Base-by-base conservation (phyloP, 352 stramenopile species). In the Phytophthora pini region DNA sequence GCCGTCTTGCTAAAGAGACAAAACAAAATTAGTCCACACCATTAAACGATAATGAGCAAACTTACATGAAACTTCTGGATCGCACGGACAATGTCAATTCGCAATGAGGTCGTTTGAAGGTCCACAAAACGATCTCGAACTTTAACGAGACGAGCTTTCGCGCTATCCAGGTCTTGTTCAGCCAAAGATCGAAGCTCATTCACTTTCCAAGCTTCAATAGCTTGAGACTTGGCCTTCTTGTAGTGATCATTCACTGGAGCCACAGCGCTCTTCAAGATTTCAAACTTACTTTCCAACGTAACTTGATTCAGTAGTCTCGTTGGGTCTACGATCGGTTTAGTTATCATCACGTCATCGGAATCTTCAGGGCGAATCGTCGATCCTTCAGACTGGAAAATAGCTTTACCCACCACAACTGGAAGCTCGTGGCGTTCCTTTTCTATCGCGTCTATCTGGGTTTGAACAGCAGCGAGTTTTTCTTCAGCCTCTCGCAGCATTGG, bases 131-230 rank as follows among this genome's bases (percentile, higher is more conserved):
- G 74, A 47, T 92, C 77, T 26, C 82, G 79, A 15, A 88, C 63
- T 34, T 70, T 74, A 11, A 80, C 70, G 4, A 94, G 72, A 0
- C 84, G 80, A 22, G 68, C 79, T 55, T 87, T 82, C 0, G 80
- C 74, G 13, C 62, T 65, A n/a, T 93, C 75, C 0, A 93, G 50
- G 9, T 93, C 86, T 32, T 84, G 69, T 29, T 90, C 75, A 3
- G 80, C 70, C 17, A 87, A 31, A 1, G 59, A 40, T 54, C 81
- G 79, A 26, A 78, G 61, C 39, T 90, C 77, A 38, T 72, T 78
- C 15, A 77, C 73, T 52, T 89, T 88, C 82, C 80, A 93, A n/a
- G 61, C 73, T 46, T 91, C 79, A 27, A 89, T 76, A 9, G 70
- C 63, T 24, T 84, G 50, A 2, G 56, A 49, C 24, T 87, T 86